phyloP scores from a whole-genome alignment of 2,329 filamentous ascomycete genomes.

The Plenodomus tracheiphilus region DNA sequence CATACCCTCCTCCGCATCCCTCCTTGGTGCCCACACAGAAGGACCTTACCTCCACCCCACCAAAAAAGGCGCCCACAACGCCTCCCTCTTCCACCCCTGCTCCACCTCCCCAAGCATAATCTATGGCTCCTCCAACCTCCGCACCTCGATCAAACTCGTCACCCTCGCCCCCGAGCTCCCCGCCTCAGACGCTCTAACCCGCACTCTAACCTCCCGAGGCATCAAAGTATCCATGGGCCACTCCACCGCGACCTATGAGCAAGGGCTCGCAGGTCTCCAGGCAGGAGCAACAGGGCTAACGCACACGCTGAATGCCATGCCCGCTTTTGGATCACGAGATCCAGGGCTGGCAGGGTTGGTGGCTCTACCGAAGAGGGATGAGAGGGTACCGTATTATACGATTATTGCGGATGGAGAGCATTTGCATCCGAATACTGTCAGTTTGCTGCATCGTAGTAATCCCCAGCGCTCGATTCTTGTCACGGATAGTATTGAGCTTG shows the following conservation, averaged over 20 bases:
- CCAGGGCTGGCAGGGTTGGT: conserved; percentile 55
- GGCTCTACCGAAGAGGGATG: conserved; percentile 25
- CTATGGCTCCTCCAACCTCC: conserved; percentile 52
- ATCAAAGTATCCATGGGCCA: conserved; percentile 57
- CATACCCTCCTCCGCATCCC: conserved; percentile 50
- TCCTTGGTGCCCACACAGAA: conserved; percentile 61
- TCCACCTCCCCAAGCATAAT: conserved; percentile 41
- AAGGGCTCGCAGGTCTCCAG: conserved; percentile 51
- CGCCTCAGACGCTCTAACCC: conserved; percentile 48
- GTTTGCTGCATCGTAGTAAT: conserved; percentile 53
- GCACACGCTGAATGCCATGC: conserved; percentile 61
- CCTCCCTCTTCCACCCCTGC: conserved; percentile 49
- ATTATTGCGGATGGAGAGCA: conserved; percentile 60
- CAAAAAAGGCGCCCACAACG: conserved; percentile 59
- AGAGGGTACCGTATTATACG: conserved; percentile 52
- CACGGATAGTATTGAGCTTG: conserved; percentile 60
- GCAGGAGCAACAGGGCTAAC: conserved; percentile 58
- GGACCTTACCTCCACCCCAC: conserved; percentile 58
- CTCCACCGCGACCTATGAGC: conserved; percentile 52
- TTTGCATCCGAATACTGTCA: conserved; percentile 55
- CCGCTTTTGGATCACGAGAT: conserved; percentile 53
- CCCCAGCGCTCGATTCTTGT: conserved; percentile 55
- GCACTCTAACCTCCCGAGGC: conserved; percentile 44
- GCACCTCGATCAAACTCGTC: conserved; percentile 51
- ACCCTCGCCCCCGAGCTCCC: conserved; percentile 59